Conservation (phyloP, 176 grass and related monocot genomes). For the Otatea glauca region DNA sequence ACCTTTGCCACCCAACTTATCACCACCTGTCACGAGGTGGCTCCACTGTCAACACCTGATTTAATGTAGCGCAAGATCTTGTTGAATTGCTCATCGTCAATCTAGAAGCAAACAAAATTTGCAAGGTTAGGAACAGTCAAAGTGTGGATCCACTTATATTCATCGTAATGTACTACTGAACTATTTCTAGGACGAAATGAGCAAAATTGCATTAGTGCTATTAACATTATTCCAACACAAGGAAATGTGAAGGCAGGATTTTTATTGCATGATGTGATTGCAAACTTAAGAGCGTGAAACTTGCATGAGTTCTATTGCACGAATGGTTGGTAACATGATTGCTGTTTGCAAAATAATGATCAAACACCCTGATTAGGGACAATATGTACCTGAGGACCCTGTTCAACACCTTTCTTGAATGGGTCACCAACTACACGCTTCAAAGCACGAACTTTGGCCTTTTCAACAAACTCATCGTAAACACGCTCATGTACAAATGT, state of each 20-base stretch:
- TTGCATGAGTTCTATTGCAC: not conserved
- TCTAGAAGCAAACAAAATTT: conserved; percentile 45
- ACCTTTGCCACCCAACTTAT: conserved; percentile 74
- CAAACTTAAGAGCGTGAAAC: not conserved
- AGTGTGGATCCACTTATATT: not conserved
- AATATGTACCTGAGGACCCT: conserved; percentile 86
- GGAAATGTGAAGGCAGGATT: not conserved
- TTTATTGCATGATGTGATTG: not conserved
- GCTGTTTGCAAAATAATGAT: not conserved
- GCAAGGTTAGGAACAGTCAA: not conserved
- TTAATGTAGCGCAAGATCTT: conserved; percentile 85
- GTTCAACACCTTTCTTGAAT: conserved; percentile 86
- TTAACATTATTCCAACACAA: not conserved
- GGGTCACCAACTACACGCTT: conserved; percentile 95
- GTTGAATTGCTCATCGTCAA: conserved; percentile 82
- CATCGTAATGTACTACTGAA: not conserved
- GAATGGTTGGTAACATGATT: not conserved
- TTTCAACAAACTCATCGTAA: conserved; percentile 95
- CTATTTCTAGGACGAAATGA: not conserved
- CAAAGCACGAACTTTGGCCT: conserved; percentile 80
- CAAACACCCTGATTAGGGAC: not conserved
- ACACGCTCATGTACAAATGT: conserved; percentile 96
- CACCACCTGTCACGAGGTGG: conserved; percentile 79
- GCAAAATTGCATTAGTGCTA: not conserved
- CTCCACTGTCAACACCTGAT: conserved; percentile 63